Conservation (phyloP, 176 grass and related monocot species). For the Chloris gayana region DNA sequence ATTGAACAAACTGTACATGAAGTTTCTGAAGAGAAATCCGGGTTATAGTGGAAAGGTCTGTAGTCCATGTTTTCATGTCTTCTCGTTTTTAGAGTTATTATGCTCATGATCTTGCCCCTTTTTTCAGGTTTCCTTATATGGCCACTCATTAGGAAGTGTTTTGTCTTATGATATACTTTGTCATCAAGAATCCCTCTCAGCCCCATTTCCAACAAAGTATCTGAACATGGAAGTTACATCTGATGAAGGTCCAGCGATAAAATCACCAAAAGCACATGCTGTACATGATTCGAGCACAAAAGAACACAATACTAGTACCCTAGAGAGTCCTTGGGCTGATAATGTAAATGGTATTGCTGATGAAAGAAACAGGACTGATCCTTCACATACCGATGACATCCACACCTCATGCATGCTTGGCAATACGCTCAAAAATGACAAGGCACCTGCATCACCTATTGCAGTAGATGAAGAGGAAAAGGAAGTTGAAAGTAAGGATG, state of each 20-base stretch:
- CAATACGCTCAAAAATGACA: conserved; percentile 40
- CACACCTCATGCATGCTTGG: conserved; percentile 12
- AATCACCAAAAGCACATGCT: conserved; percentile 22
- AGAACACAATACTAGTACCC: conserved; percentile 14
- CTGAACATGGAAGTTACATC: conserved; percentile 49
- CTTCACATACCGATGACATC: conserved; percentile 25
- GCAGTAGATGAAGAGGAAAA: conserved; percentile 32
- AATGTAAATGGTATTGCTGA: conserved; percentile 34
- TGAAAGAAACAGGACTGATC: conserved; percentile 27
- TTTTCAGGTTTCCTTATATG: conserved; percentile 88
- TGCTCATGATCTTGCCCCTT: conserved; percentile 14
- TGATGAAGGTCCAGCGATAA: conserved; percentile 43
- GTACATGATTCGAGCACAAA: conserved; percentile 22
- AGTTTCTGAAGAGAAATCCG: conserved; percentile 97
- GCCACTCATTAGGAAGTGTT: conserved; percentile 96
- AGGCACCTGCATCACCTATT: conserved; percentile 1
- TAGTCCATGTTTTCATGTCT: background rate
- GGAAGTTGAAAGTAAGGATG: conserved; percentile 28
- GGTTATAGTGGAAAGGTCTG: conserved; percentile 91
- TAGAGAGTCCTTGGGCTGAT: conserved; percentile 25
- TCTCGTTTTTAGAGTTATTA: conserved; percentile 1
- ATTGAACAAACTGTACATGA: conserved; percentile 83
- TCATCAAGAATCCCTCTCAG: conserved; percentile 74
- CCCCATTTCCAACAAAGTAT: conserved; percentile 61
- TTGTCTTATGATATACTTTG: conserved; percentile 98